These are phyloP conservation scores for Sclerotinia subarctica DNA, from an alignment of 2,329 filamentous ascomycete species.

Conservation along the genomic window DNA sequence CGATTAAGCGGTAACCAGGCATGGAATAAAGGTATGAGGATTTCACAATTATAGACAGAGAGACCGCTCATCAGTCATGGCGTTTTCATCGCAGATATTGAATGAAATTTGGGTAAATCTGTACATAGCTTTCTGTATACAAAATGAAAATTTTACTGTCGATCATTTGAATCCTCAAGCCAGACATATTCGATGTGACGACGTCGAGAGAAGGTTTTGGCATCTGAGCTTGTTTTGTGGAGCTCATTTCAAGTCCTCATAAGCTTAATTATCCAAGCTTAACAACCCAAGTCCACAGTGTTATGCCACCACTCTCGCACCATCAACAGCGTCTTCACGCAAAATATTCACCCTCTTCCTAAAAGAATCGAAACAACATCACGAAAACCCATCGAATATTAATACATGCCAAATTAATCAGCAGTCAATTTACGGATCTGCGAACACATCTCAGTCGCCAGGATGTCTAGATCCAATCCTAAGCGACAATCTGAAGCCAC, in stretches of 20 bases:
- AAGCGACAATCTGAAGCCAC: not conserved
- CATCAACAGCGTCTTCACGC: not conserved
- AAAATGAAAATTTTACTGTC: not conserved
- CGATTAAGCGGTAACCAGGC: constrained; percentile 62
- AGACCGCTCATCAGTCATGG: not conserved
- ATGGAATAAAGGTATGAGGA: constrained; percentile 54
- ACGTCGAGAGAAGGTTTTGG: not conserved
- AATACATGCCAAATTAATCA: not conserved
- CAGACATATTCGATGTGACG: not conserved
- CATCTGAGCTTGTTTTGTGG: constrained; percentile 3
- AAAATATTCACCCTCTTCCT: not conserved
- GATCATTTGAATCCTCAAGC: not conserved
- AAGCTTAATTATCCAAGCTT: not conserved
- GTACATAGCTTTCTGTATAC: too few species aligned
- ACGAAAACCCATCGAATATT: not conserved
- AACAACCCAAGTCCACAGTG: not conserved
- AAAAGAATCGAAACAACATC: not conserved
- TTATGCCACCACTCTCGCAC: not conserved
- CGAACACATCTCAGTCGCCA: not conserved
- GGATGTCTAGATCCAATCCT: too few species aligned
- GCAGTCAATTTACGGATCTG: not conserved
- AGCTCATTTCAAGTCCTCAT: not conserved
- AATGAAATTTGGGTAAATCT: too few species aligned
- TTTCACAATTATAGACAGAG: not conserved
- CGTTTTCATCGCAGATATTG: constrained; percentile 68